Conservation (phyloP, 2,329 filamentous ascomycete species). For the Trichophaea hybrida region DNA sequence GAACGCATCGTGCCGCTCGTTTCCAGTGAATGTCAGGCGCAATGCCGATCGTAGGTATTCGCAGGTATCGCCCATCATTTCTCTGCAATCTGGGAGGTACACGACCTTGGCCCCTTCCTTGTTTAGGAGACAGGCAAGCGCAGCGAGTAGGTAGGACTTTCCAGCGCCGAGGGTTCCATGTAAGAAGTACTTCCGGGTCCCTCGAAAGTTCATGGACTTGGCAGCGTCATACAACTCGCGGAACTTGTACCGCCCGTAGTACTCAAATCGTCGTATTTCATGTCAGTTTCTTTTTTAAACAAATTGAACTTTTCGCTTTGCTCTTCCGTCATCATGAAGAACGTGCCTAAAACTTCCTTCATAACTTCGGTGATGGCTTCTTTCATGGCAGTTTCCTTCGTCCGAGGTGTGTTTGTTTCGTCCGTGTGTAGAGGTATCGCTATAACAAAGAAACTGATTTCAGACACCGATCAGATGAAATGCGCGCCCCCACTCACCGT, state of each 20-base stretch:
- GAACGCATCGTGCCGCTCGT: not conserved
- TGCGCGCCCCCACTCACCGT: too few species aligned
- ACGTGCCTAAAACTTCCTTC: too few species aligned
- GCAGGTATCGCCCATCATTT: not conserved
- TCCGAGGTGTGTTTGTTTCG: too few species aligned
- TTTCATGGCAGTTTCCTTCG: too few species aligned
- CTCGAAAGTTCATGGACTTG: not conserved
- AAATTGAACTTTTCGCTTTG: too few species aligned
- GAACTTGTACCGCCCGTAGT: not conserved
- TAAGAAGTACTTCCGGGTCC: not conserved
- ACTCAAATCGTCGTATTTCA: not conserved
- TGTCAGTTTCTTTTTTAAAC: too few species aligned
- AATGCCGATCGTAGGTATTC: not conserved
- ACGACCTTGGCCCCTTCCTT: not conserved
- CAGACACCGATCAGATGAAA: too few species aligned
- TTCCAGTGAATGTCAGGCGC: not conserved
- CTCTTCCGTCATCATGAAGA: too few species aligned
- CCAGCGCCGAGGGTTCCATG: conserved; percentile 1
- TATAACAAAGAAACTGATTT: too few species aligned
- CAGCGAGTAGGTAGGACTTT: conserved; percentile 2
- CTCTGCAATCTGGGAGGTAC: not conserved
- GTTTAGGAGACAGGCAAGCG: not conserved
- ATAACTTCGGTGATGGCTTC: too few species aligned
- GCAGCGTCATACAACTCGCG: not conserved
- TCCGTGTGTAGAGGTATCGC: too few species aligned